phyloP scores from a whole-genome alignment of 371 early-diverging fungal genomes.

The Umbelopsis sp. region DNA sequence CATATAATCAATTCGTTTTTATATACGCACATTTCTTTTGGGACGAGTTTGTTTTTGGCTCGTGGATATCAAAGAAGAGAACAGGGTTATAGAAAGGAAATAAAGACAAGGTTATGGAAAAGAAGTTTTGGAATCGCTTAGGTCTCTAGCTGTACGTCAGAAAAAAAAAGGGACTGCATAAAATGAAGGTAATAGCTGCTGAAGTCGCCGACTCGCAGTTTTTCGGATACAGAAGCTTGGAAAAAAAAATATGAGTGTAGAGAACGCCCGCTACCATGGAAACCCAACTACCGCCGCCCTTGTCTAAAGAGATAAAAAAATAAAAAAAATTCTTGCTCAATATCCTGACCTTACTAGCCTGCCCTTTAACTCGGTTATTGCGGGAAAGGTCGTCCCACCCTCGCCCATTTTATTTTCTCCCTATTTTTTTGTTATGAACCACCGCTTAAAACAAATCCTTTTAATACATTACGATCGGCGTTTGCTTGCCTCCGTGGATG shows the following conservation, averaged over 20 bases:
- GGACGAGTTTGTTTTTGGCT: not conserved
- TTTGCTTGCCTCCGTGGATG: not conserved
- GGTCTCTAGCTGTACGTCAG: not conserved
- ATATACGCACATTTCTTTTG: not conserved
- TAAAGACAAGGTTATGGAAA: not conserved
- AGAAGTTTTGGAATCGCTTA: not conserved
- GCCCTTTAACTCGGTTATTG: no score
- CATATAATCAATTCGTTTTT: not conserved
- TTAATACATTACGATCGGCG: slow-evolving; percentile 7
- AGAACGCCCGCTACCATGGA: not conserved
- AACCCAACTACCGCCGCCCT: not conserved
- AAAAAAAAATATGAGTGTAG: not conserved
- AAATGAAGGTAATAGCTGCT: slow-evolving; percentile 16
- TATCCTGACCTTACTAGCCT: no score
- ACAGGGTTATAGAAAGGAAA: not conserved
- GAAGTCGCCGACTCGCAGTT: slow-evolving; percentile 7
- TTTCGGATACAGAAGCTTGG: slow-evolving; percentile 1
- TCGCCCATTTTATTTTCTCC: not conserved
- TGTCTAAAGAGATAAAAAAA: not conserved
- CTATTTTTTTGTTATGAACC: not conserved
- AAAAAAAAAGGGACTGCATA: slow-evolving; percentile 19
- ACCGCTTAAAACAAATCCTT: not conserved
- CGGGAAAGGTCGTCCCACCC: no score
- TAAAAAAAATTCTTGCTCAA: no score
- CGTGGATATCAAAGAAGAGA: not conserved